Evolutionary conservation across 495 filamentous ascomycete species (phyloP), one percentile per base, ranked within the genome.

Genomic region (Aspergillus campestris): DNA sequence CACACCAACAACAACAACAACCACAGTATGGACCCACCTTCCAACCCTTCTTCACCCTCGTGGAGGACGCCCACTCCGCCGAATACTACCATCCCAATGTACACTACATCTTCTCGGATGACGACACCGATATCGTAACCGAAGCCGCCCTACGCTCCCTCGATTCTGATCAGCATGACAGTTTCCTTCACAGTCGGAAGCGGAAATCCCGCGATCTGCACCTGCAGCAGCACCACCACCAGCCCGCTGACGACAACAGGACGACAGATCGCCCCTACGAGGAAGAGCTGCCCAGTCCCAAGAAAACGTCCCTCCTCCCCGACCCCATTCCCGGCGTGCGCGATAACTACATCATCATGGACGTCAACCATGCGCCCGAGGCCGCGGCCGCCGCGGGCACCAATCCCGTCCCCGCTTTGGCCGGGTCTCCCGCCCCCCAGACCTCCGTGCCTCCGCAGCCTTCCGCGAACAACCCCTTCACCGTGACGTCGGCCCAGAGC

Each of bases 101-200:
- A 3, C 88, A 91, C 72, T 97, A 97, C 67, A 78, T 95, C 48
- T 97, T 94, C 67, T 76, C 74, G 51, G 84, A 90, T 57, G 88
- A 94, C 64, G 74, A 78, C 57, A 62, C 59, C 5, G 82, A 86
- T 8, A 67, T 83, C 36, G 62, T 87, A 29, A 84, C 83, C 6
- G 69, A 71, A 42, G 74, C 73, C 9, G 69, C 70, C 6, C 50
- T 77, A 7, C 65, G 68, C 30, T 62, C 62, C 6, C 56, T 77
- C 6, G 62, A 68, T 30, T 35, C 54, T 12, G 62, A 69, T 31
- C 52, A 64, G 18, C 18, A 24, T 10, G 60, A 65, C 29, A 39
- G 18, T 4, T 28, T 48, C 8, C 43, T 55, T 0, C 35, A 45
- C 24, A 39, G 41, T 14, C 44, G 39, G 30, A 64, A 56, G 45